A percentile compares a stretch with the other conserved stretches of the same genome.
phyloP scores from a whole-genome alignment of 495 filamentous ascomycete species.

The Penicillium pancosmium region DNA sequence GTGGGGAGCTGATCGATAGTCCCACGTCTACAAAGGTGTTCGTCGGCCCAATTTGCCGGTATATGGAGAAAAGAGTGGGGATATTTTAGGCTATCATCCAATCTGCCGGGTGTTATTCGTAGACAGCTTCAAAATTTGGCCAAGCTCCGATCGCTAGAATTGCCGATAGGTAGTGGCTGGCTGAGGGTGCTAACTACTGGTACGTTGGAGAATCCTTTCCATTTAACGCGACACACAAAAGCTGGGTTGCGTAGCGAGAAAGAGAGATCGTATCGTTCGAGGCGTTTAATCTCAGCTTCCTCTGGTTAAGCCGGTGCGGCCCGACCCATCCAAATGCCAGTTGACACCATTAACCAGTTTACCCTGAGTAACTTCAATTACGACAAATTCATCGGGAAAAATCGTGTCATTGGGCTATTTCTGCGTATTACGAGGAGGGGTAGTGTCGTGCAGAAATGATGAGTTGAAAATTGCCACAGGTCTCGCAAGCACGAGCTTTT shows the following conservation, averaged over 20 bases:
- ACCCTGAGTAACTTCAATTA: no score
- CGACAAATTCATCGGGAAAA: neutral
- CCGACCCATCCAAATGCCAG: slow-evolving; percentile 1
- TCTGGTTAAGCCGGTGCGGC: neutral
- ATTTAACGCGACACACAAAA: no score
- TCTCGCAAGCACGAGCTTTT: no score
- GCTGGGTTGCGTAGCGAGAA: no score
- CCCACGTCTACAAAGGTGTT: neutral
- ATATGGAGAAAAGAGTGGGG: neutral
- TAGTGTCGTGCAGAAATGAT: neutral
- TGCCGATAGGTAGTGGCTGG: neutral
- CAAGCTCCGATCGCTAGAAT: neutral
- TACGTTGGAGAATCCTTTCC: no score
- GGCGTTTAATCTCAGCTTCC: neutral
- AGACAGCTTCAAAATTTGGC: neutral
- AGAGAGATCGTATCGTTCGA: no score
- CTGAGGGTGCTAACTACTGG: neutral
- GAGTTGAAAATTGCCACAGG: neutral
- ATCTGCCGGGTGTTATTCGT: neutral
- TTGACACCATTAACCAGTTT: no score
- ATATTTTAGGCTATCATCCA: neutral
- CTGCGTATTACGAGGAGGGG: neutral
- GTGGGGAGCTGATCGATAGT: neutral
- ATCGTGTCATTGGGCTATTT: neutral
- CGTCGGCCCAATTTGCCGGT: neutral